Base-by-base conservation (phyloP, 2,329 filamentous ascomycete species). In the Rugonectria rugulosa region DNA sequence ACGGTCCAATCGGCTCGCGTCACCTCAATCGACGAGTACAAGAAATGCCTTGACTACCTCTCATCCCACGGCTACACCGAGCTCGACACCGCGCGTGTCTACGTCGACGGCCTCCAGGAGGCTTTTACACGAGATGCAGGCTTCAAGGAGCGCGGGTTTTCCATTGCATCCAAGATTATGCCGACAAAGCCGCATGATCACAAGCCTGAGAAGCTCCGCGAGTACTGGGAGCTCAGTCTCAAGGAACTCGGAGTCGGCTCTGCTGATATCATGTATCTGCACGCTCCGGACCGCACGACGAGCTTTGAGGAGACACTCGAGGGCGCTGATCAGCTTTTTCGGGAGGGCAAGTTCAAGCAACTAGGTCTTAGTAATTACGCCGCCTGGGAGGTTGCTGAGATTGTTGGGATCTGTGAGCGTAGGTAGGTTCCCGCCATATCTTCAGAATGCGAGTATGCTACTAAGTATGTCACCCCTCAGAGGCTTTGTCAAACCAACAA, bases 311-410 rank as follows among this genome's bases (percentile, higher is more conserved):
- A 91, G 66, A 91, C 90, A 0, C 76, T 93, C 6, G 79, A 83
- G 57, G 87, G 83, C 6, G 80, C 88, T 49, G 82, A 93, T 70
- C 82, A 89, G 67, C 70, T 93, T 41, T 86, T 91, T 75, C 85
- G 87, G 67, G 80, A 67, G 14, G 89, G 89, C 24, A 91, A 90
- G 65, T 92, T 94, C 66, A 82, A 88, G 14, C 79, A 84, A 46
- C 74, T 93, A 4, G 90, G 88, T 1, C 70, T 93, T 37, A 86
- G 81, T 62, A 93, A 93, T 70, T 92, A 84, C 66, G 87, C 89
- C 0, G 84, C 89, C 1, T 92, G 88, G 74, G 90, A 93, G 68
- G 88, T 93, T 3, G 89, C 89, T 0, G 88, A 92, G 72, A 81
- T 92, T 7, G 86, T 85, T 43, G 44, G 44, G 12, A 47, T 47